Percentiles rank a stretch among this genome's conserved stretches.
Evolutionary conservation across 257 asterid species (phyloP).

Genomic region (Solanum etuberosum): DNA sequence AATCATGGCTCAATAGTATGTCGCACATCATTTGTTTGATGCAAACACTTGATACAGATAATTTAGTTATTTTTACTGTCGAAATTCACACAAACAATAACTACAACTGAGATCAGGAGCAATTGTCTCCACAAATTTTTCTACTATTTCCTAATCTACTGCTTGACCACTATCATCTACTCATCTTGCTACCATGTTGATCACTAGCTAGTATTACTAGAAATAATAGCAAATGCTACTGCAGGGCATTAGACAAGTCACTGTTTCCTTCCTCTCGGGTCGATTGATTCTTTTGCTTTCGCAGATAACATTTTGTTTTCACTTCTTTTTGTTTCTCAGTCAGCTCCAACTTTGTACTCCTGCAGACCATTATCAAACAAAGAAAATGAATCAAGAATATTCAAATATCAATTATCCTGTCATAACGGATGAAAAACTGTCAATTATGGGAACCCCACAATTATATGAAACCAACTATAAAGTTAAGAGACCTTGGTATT

Average conservation of each 20-base stretch:
- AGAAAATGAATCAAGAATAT: neutral
- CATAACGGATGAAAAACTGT: neutral
- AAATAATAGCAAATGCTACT: neutral
- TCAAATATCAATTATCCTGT: neutral
- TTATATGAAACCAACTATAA: neutral
- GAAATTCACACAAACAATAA: too few relatives aligned
- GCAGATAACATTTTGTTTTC: slow-evolving; percentile 15
- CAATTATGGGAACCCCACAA: neutral
- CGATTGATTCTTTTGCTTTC: slow-evolving; percentile 10
- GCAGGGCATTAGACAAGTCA: slow-evolving; percentile 4
- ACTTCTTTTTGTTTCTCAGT: slow-evolving; percentile 4
- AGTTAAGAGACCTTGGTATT: neutral
- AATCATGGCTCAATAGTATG: too few relatives aligned
- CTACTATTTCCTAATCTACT: neutral
- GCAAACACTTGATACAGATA: too few relatives aligned
- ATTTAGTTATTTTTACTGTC: too few relatives aligned
- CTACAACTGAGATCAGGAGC: neutral
- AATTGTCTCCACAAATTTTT: neutral
- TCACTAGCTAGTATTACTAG: neutral
- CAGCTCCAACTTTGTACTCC: slow-evolving; percentile 24
- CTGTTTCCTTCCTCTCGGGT: neutral
- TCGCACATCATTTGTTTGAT: too few relatives aligned
- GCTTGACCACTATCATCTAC: neutral
- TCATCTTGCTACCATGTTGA: slow-evolving; percentile 9
- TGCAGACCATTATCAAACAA: neutral